Evolutionary conservation across 768 basidiomycete genomes (phyloP).

Genomic region (Xerocomellus amylosporus): DNA sequence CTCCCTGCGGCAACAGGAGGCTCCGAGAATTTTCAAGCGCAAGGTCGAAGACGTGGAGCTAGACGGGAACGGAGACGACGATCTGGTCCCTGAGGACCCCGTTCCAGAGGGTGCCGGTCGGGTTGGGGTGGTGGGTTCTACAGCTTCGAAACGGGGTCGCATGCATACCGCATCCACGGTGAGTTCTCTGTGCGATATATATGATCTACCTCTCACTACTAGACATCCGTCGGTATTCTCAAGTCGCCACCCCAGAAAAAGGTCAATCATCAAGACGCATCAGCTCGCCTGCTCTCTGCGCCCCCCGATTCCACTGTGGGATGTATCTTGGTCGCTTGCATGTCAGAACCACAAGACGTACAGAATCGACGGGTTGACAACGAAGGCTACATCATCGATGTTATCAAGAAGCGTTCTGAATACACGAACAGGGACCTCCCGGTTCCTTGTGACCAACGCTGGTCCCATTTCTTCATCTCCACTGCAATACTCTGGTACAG

Average conservation of each 20-base stretch:
- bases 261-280: neutral
- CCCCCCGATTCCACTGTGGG: too few relatives aligned
- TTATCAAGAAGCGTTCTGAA: neutral
- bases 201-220: neutral
- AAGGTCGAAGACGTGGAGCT: neutral
- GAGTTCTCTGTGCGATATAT: neutral
- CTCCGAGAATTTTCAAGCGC: neutral
- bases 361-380: neutral
- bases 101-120: neutral
- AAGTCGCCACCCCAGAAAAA: neutral
- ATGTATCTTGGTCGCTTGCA: neutral
- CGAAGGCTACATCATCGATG: neutral
- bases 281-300: neutral
- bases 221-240: neutral
- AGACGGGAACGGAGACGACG: neutral
- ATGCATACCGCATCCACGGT: neutral
- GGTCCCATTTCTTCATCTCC: slow-evolving; percentile 4
- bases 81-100: neutral
- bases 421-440: neutral
- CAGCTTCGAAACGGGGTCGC: neutral
- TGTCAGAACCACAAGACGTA: neutral
- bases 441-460: slow-evolving; percentile 2
- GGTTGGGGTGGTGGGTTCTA: neutral
- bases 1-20: neutral
- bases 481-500: slow-evolving; percentile 7